Percentiles rank a stretch among this genome's conserved stretches.
phyloP scores from a whole-genome alignment of 78 protist species.

The Pelomyxa schiedti region DNA sequence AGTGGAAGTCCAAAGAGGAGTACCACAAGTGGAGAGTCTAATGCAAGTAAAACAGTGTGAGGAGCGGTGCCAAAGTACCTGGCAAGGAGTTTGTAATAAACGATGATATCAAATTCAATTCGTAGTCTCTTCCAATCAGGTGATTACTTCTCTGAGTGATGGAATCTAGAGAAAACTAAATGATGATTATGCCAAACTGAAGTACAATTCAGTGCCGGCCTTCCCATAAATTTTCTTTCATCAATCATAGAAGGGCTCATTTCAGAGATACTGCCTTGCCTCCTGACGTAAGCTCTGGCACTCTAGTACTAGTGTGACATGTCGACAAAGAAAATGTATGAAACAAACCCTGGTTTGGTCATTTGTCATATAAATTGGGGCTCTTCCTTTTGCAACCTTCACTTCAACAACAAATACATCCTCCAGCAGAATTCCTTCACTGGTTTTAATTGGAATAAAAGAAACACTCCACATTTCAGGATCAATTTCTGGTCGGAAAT shows the following conservation, averaged over 20 bases:
- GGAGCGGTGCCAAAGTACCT: background rate
- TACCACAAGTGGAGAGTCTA: too few species aligned
- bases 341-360: too few species aligned
- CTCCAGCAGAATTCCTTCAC: too few species aligned
- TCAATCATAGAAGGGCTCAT: background rate
- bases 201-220: too few species aligned
- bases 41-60: too few species aligned
- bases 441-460: slow-evolving; percentile 12
- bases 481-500: slow-evolving; percentile 3
- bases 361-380: slow-evolving; percentile 12
- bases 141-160: background rate
- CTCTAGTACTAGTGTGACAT: too few species aligned
- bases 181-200: too few species aligned
- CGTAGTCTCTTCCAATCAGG: background rate
- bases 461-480: background rate
- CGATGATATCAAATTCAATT: background rate
- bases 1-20: background rate
- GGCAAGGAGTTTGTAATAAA: background rate
- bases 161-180: background rate
- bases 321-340: too few species aligned
- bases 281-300: background rate
- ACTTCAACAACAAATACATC: too few species aligned
- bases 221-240: background rate
- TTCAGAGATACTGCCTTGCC: background rate
- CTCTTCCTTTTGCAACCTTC: background rate